Percentiles rank a stretch among this genome's conserved stretches.
These are phyloP conservation scores for Cymbopogon citratus DNA, from an alignment of 176 grass and related monocot species.

Conservation along the genomic window DNA sequence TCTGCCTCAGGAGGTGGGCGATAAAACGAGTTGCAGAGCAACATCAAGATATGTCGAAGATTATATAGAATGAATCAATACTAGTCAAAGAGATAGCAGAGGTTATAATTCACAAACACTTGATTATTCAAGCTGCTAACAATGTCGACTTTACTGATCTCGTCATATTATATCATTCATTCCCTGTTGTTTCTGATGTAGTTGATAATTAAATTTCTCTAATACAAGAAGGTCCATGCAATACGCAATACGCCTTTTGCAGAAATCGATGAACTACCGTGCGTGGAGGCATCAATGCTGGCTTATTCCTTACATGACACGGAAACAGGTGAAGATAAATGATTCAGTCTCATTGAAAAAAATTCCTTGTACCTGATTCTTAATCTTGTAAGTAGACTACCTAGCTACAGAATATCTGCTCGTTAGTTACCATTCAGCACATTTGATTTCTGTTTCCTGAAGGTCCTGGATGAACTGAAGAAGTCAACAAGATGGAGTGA, in stretches of 20 bases:
- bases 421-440: not conserved
- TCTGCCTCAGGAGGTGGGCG: constrained; percentile 74
- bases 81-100: constrained; percentile 78
- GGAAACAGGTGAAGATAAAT: constrained; percentile 43
- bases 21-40: constrained; percentile 58
- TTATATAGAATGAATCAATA: constrained; percentile 62
- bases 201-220: not conserved
- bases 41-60: constrained; percentile 35
- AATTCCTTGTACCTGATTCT: not conserved
- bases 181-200: not conserved
- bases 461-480: constrained; percentile 68
- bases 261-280: constrained; percentile 99
- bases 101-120: constrained; percentile 37
- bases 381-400: not conserved
- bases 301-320: constrained; percentile 84
- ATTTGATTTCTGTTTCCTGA: constrained; percentile 25
- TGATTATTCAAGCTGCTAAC: not conserved
- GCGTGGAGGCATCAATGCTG: constrained; percentile 83
- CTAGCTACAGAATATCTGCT: not conserved
- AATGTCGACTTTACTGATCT: constrained; percentile 1
- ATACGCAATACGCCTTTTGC: constrained; percentile 19
- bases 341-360: not conserved
- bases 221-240: not conserved
- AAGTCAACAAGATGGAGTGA: constrained; percentile 75
- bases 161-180: not conserved